Evolutionary conservation across 2,329 filamentous ascomycete genomes (phyloP).

Genomic region (Clathrospora elynae): DNA sequence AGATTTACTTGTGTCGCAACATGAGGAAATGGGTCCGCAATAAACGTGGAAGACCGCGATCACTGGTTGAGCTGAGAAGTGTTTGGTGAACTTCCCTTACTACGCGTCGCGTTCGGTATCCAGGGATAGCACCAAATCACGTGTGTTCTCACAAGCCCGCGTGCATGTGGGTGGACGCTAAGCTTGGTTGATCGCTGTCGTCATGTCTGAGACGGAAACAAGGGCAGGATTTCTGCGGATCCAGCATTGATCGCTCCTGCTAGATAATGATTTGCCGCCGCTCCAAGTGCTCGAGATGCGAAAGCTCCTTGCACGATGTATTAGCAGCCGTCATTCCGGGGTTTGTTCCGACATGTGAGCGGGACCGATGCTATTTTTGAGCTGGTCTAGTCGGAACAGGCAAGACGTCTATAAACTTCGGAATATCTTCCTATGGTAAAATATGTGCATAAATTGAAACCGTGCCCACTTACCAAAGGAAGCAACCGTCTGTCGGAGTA

Average conservation of each 20-base stretch:
- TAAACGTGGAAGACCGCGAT: too few species aligned
- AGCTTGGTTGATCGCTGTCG: constrained; percentile 22
- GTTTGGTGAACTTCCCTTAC: too few species aligned
- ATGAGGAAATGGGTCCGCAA: too few species aligned
- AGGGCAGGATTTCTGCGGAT: constrained; percentile 38
- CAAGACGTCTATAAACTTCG: constrained; percentile 18
- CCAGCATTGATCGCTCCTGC: too few species aligned
- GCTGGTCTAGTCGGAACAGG: constrained; percentile 20
- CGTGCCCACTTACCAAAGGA: constrained; percentile 16
- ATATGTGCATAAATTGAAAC: constrained; percentile 29
- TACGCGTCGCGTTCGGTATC: too few species aligned
- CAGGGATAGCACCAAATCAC: constrained; percentile 7
- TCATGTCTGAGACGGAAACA: constrained; percentile 34
- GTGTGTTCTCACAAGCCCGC: constrained; percentile 22
- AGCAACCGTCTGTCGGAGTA: constrained; percentile 16
- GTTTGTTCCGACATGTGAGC: constrained; percentile 30
- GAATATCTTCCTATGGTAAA: constrained; percentile 18
- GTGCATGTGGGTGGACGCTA: background rate
- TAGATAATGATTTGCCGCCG: constrained; percentile 31
- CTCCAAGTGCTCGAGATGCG: constrained; percentile 17
- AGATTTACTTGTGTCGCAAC: too few species aligned
- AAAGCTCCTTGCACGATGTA: constrained; percentile 20
- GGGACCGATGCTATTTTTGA: constrained; percentile 41
- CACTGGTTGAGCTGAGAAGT: too few species aligned
- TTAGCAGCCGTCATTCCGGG: constrained; percentile 35